Evolutionary conservation across 2,329 filamentous ascomycete genomes (phyloP), one percentile per base, ranked within the genome.

Genomic region (Pseudocercospora fuligena): DNA sequence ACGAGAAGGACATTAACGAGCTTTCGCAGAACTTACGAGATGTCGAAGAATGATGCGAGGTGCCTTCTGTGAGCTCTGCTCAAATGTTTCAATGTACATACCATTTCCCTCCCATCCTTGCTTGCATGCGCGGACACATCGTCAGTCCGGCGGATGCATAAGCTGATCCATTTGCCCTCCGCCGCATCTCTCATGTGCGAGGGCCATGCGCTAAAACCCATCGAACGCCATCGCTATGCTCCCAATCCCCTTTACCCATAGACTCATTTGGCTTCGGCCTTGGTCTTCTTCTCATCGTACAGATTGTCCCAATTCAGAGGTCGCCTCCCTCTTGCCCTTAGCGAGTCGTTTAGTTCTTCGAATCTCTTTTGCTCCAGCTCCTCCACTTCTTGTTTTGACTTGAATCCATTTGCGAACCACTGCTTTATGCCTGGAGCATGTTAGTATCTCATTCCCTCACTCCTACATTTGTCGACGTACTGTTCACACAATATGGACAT

Each of bases 401-500:
- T 73, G 71, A 77, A 79, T 63, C 74, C 76, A 56, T 74, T 78
- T n/a, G 68, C 67, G 58, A 79, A 73, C 76, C 77, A 79, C 63
- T 70, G 70, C 60, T 75, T 73, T 53, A 79, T 78, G 67, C 74
- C 76, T 78, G 56, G 58, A 14, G 25, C 27, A 36, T 31, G 53
- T 70, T 43, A 68, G 61, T 36, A 49, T 12, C 21, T 14, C 25
- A 36, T 21, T 31, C 14, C 33, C 8, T 11, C 25, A 31, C 25
- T 8, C 9, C 8, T 2, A 60, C 16, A 6, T 21, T 2, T 4
- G 4, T 7, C 12, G 3, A 82, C 89, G 75, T 86, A 97, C 94
- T 91, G 79, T 88, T 84, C 68, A 97, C 89, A 80, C 95, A 99
- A 76, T 92, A 89, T 21, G 93, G 89, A 80, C 95, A 99, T 71